Evolutionary conservation across 2,329 filamentous ascomycete species (phyloP), one percentile per base, ranked within the genome.

Genomic region (Hansfordia pulvinata): DNA sequence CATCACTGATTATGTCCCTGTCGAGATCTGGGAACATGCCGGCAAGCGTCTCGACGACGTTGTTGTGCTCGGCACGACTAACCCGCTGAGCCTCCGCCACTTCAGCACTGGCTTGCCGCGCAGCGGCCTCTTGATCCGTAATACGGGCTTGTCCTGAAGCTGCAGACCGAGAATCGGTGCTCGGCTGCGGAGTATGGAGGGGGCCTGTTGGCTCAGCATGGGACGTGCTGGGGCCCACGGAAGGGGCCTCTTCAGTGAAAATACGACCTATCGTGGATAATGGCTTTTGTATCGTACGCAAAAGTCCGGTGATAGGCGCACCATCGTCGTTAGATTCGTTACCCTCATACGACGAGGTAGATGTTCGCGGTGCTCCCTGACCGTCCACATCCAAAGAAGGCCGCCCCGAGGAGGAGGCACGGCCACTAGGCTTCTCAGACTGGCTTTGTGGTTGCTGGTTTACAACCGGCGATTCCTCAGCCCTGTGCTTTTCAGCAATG

Each of bases 21-120:
- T 98, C 90, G 26, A 98, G 60, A 46, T 92, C 85, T 1, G 90
- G 90, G 50, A 98, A 98, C 90, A 98, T 98, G 41, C 84, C 80
- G 25, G 83, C 76, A 30, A 98, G 58, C 19, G 90, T 96, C 54
- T 96, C 90, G 3, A 96, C 88, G 6, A 98, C 76, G 41, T 85
- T 88, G 28, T 72, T 64, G 52, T 96, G 86, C 60, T 98, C 90
- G 29, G 78, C 76, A 19, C 75, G 65, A 39, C 90, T 76, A 33
- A 96, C 72, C 10, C 80, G 65, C 37, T 85, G 72, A 6, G 88
- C 88, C 49, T 98, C 82, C 8, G 88, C 88, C 6, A 71, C 72
- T 51, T 96, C 88, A 1, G 82, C 85, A 39, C 81, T 92, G 2
- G 88, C 88, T 53, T 96, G 88, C 26, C 84, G 66, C 3, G 85